Evolutionary conservation across 2,329 filamentous ascomycete genomes (phyloP), one percentile per base, ranked within the genome.

Genomic region (Paecilomyces formosus): DNA sequence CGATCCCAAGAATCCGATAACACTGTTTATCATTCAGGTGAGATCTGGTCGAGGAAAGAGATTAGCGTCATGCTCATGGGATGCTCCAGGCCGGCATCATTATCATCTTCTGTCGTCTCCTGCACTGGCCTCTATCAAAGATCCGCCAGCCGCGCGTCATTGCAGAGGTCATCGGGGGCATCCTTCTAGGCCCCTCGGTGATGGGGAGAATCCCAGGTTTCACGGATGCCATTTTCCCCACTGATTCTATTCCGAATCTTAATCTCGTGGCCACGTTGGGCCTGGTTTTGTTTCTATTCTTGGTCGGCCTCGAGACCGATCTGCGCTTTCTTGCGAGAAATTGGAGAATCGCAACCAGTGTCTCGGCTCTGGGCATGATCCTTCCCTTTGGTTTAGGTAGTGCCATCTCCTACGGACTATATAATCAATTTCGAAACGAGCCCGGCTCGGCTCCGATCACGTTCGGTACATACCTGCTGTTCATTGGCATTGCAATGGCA

Each of bases 401-500:
- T 66, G 92, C 83, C 6, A 88, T 96, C 61, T 88, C 92, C 2
- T 92, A 86, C 73, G 92, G 92, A 0, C 73, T 96, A 12, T 95
- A 91, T 67, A 75, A 92, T 59, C 74, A 92, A 58, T 96, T 95
- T 66, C 78, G 79, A 5, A 64, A 78, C 60, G 85, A 87, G 55
- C 69, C 78, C 0, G 80, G 78, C 3, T 81, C 80, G 8, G 80
- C 82, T n/a, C 78, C 77, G 0, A 84, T 88, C 55, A 72, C 75
- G 15, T 88, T 88, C 68, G 81, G 82, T 2, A 81, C 84, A 1
- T 88, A 83, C 64, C 79, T 86, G 73, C 80, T 92, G 24, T 97
- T 97, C 70, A 89, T 97, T 63, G 93, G 92, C 73, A 92, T 96
- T 56, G 93, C 93, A 0, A 87, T 97, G 74, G 89, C 92, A 28